Percentiles rank a stretch among this genome's conserved stretches.
Evolutionary conservation across 2,329 filamentous ascomycete species (phyloP).

Genomic region (Penicillium sp.): DNA sequence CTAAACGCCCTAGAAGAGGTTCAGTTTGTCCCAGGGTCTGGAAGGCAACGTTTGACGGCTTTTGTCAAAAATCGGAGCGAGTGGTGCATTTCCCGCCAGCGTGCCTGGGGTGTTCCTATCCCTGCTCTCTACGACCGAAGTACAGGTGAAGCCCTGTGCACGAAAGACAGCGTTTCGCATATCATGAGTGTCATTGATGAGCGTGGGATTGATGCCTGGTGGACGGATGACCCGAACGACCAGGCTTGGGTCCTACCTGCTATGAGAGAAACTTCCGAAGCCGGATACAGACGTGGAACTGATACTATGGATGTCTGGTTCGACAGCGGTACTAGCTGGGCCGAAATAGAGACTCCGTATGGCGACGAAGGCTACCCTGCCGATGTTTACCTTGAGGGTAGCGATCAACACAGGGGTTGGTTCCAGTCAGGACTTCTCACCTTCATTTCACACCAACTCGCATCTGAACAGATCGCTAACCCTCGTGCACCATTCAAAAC

Average conservation of each 20-base stretch:
- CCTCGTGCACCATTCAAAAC: slow-evolving; percentile 76
- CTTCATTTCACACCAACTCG: slow-evolving; percentile 66
- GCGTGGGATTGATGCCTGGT: slow-evolving; percentile 91
- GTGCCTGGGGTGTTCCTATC: slow-evolving; percentile 96
- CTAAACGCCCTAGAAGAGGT: slow-evolving; percentile 73
- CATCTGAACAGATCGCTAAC: slow-evolving; percentile 36
- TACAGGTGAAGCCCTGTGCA: slow-evolving; percentile 76
- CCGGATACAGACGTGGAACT: slow-evolving; percentile 71
- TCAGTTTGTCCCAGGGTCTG: slow-evolving; percentile 76
- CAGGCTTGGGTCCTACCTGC: slow-evolving; percentile 74
- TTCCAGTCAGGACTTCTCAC: slow-evolving; percentile 96
- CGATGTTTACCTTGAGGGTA: slow-evolving; percentile 91
- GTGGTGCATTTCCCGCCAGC: slow-evolving; percentile 97
- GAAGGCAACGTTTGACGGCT: slow-evolving; percentile 75
- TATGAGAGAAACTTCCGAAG: slow-evolving; percentile 54
- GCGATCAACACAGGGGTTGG: slow-evolving; percentile 96
- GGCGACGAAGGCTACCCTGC: slow-evolving; percentile 52
- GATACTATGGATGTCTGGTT: slow-evolving; percentile 99
- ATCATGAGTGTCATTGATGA: slow-evolving; percentile 79
- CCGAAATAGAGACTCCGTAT: slow-evolving; percentile 49
- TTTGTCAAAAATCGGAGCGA: slow-evolving; percentile 88
- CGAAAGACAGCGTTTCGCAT: slow-evolving; percentile 77
- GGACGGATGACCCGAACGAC: slow-evolving; percentile 79
- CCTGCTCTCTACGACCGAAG: slow-evolving; percentile 79
- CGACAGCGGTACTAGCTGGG: slow-evolving; percentile 96